Base-by-base conservation (phyloP, 768 basidiomycete genomes). In the Mycena vulgaris region DNA sequence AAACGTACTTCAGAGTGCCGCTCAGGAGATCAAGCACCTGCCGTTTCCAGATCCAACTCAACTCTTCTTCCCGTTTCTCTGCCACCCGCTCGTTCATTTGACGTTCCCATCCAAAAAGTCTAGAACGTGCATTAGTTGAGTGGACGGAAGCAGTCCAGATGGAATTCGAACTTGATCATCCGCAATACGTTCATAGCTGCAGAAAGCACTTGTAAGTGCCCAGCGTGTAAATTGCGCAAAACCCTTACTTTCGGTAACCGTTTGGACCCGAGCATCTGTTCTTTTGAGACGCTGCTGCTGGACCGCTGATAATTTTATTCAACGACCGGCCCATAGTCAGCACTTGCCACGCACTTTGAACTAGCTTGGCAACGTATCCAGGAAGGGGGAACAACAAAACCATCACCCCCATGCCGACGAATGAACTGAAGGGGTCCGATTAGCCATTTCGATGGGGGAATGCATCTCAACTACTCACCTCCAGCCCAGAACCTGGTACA, bases 91-190 rank as follows among this genome's bases (percentile, higher is more conserved):
- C 78, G 42, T 87, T 83, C 77, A 92, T 87, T 53, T 88, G 85
- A 68, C 86, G 84, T 85, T 91, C 86, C 86, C 93, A 88, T 16
- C 86, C 93, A 72, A 94, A 93, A 52, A 93, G 80, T 60, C 68
- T 69, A 23, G 1, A 45, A 28, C 3, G n/a, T 8, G 11, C 4
- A 25, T 51, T 23, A 47, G 37, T 27, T 47, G 28, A 56, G n/a
- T 30, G 56, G 51, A 13, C 37, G 45, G 23, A 42, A n/a, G 16
- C 39, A 40, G 19, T 17, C 6, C 64, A 45, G 28, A 8, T 21
- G 3, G 27, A 8, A 48, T 11, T 6, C 66, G 17, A 48, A 81
- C 77, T 93, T 93, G 78, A 92, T 83, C 88, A 92, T 92, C 23
- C 91, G 86, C n/a, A 91, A 75, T 17, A 89, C 87, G 66, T 86